These are phyloP conservation scores for Moniliophthora roreri DNA, from an alignment of 1,284 basidiomycete genomes.

Conservation along the genomic window DNA sequence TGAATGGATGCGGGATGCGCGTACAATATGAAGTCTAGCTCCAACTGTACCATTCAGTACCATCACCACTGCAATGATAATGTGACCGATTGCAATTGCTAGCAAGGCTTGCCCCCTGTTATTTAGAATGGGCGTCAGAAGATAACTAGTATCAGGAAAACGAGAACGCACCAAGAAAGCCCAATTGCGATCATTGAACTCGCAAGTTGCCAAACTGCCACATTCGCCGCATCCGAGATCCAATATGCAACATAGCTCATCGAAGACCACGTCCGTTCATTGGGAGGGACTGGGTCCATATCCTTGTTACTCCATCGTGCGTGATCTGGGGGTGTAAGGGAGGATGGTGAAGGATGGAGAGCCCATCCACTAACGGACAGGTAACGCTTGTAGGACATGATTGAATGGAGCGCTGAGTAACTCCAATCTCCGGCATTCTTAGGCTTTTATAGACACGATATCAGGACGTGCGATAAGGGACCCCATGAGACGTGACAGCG, in stretches of 20 bases:
- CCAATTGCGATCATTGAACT: conserved; percentile 51
- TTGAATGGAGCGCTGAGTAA: no score
- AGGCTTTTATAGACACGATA: no score
- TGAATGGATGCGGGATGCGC: background rate
- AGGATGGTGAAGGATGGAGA: conserved; percentile 44
- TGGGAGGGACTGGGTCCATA: conserved; percentile 53
- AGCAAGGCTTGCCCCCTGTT: conserved; percentile 58
- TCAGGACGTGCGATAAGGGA: no score
- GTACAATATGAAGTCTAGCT: conserved; percentile 51
- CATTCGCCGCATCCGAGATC: conserved; percentile 47
- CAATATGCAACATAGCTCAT: conserved; percentile 48
- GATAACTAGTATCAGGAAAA: background rate
- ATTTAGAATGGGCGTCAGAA: background rate
- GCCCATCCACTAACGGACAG: conserved; percentile 30
- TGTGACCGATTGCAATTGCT: conserved; percentile 63
- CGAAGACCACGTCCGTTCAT: conserved; percentile 49
- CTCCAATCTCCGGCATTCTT: no score
- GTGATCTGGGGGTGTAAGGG: conserved; percentile 43
- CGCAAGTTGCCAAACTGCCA: conserved; percentile 28
- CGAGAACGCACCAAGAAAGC: conserved; percentile 42
- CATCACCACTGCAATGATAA: conserved; percentile 57
- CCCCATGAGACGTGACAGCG: no score
- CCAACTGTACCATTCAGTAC: conserved; percentile 72
- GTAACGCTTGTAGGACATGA: background rate
- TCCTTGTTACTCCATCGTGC: conserved; percentile 54